Evolutionary conservation across 2,329 filamentous ascomycete species (phyloP).

Genomic region (Curvularia spicifera): DNA sequence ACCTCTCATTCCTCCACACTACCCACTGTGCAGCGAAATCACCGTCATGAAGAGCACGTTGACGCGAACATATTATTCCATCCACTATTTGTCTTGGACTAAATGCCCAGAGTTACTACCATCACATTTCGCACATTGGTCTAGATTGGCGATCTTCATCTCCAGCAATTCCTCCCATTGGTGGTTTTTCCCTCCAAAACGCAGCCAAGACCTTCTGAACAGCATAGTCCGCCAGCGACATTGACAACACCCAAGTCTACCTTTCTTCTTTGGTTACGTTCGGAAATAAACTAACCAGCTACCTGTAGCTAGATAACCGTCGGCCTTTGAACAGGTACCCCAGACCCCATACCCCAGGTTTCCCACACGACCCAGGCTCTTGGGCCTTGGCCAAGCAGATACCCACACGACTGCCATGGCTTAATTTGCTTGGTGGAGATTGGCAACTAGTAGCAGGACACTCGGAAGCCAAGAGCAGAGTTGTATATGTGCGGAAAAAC

Average conservation of each 20-base stretch:
- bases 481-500: slow-evolving; percentile 25
- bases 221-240: slow-evolving; percentile 24
- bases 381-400: slow-evolving; percentile 3
- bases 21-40: slow-evolving; percentile 53
- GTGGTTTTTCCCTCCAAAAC: slow-evolving; percentile 26
- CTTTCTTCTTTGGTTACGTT: slow-evolving; percentile 9
- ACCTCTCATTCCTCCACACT: neutral
- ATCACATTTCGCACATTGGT: neutral
- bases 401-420: slow-evolving; percentile 13
- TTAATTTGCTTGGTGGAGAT: slow-evolving; percentile 33
- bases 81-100: neutral
- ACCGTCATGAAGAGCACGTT: slow-evolving; percentile 48
- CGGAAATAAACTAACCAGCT: slow-evolving; percentile 4
- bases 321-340: slow-evolving; percentile 5
- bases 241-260: slow-evolving; percentile 23
- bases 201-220: slow-evolving; percentile 27
- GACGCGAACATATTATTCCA: slow-evolving; percentile 29
- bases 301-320: slow-evolving; percentile 16
- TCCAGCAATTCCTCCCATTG: slow-evolving; percentile 28
- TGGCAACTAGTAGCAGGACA: slow-evolving; percentile 4
- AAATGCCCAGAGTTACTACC: neutral
- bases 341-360: slow-evolving; percentile 15
- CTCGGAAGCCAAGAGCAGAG: slow-evolving; percentile 5
- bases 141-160: slow-evolving; percentile 1
- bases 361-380: slow-evolving; percentile 10